These are phyloP conservation scores for Fusarium napiforme DNA, from an alignment of 2,329 filamentous ascomycete species.

Conservation along the genomic window DNA sequence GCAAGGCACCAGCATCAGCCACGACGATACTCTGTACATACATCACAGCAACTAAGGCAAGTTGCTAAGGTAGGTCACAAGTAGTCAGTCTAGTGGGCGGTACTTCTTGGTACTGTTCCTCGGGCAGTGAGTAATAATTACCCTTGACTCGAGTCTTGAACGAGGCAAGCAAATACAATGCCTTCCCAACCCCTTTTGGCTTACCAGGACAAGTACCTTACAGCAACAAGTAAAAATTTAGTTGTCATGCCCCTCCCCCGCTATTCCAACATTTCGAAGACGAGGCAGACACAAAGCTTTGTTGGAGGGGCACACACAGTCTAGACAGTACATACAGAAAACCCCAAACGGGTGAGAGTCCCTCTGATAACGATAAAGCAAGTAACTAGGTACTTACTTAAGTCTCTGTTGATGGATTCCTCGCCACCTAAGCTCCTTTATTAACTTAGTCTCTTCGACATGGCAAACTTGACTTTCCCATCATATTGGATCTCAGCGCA, in stretches of 20 bases:
- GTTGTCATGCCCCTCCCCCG: conserved; percentile 33
- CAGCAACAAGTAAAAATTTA: not conserved
- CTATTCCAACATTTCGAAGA: conserved; percentile 4
- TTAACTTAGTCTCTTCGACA: not conserved
- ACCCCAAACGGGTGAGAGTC: not conserved
- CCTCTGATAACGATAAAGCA: conserved; percentile 10
- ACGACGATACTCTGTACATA: conserved; percentile 1
- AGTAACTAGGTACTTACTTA: too few relatives aligned
- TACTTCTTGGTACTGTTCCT: not conserved
- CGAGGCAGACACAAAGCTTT: conserved; percentile 8
- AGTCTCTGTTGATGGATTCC: not conserved
- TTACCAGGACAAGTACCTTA: not conserved
- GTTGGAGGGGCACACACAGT: conserved; percentile 14
- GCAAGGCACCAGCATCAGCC: conserved; percentile 26
- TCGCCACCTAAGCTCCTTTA: not conserved
- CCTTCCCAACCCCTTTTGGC: not conserved
- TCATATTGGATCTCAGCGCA: not conserved
- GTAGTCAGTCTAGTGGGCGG: not conserved
- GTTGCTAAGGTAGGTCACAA: not conserved
- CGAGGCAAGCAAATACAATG: not conserved
- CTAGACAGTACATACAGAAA: not conserved
- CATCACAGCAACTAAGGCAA: not conserved
- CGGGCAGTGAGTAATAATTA: not conserved
- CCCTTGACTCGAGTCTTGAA: not conserved
- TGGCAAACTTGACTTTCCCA: conserved; percentile 7